phyloP scores from a whole-genome alignment of 2,329 filamentous ascomycete species.

The Fusarium sp. region DNA sequence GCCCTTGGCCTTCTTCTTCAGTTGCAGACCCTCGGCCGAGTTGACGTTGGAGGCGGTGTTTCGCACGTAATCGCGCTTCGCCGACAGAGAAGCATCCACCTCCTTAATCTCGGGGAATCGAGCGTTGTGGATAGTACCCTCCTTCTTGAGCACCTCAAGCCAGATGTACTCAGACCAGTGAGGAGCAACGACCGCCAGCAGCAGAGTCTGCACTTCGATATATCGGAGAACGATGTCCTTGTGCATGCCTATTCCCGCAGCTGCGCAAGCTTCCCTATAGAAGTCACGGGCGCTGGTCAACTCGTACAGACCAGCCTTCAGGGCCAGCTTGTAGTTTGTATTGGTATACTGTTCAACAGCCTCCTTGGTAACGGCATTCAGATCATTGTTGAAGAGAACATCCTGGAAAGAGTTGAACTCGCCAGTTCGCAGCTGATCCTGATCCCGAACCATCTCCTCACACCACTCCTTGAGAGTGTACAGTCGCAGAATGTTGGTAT shows the following conservation, averaged over 20 bases:
- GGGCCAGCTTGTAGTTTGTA: slow-evolving; percentile 82
- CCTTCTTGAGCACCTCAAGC: slow-evolving; percentile 87
- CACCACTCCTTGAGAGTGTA: slow-evolving; percentile 89
- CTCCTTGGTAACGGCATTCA: slow-evolving; percentile 85
- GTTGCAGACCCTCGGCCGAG: slow-evolving; percentile 82
- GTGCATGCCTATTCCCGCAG: slow-evolving; percentile 87
- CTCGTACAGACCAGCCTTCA: slow-evolving; percentile 90
- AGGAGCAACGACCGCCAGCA: slow-evolving; percentile 86
- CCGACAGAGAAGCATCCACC: slow-evolving; percentile 74
- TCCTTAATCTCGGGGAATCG: slow-evolving; percentile 67
- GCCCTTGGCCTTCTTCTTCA: slow-evolving; percentile 93
- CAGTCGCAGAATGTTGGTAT: slow-evolving; percentile 88
- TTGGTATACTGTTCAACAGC: slow-evolving; percentile 81
- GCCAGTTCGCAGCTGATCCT: slow-evolving; percentile 77
- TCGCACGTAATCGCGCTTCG: slow-evolving; percentile 85
- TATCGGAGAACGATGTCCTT: slow-evolving; percentile 81
- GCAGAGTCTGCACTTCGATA: slow-evolving; percentile 85
- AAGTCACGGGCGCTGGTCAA: slow-evolving; percentile 88
- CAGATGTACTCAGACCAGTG: slow-evolving; percentile 97
- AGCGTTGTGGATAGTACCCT: slow-evolving; percentile 81
- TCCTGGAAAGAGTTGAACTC: slow-evolving; percentile 84
- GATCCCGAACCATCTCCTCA: slow-evolving; percentile 81
- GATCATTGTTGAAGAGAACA: slow-evolving; percentile 90
- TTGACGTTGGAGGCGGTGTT: slow-evolving; percentile 78
- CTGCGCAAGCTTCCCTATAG: slow-evolving; percentile 85